Evolutionary conservation across 768 basidiomycete species (phyloP), one percentile per base, ranked within the genome.

Genomic region (Phlebiopsis flavidoalba): DNA sequence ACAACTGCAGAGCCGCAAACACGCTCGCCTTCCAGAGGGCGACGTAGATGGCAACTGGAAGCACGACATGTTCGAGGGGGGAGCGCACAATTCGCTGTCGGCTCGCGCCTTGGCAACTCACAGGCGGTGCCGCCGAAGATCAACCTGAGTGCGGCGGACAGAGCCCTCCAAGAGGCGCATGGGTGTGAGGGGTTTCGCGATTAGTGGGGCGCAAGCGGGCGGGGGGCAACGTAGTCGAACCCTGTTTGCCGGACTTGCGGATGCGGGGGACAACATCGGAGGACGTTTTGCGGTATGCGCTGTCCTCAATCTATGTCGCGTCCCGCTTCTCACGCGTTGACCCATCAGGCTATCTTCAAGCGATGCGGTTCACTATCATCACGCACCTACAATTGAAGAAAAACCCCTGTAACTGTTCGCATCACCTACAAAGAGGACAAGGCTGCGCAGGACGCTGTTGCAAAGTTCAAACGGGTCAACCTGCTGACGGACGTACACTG

Each of bases 221-320:
- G 67, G 26, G 45, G 40, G 46, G 85, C 15, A 90, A 89, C 65
- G 83, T 88, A 37, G 84, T 94, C 0, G 83, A 91, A 69, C n/a
- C n/a, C n/a, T n/a, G 86, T 94, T 22, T 77, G n/a, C 83, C 3
- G 90, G 89, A 3, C 73, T 94, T 22, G 88, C 87, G 10, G 74
- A 74, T 11, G 92, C n/a, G n/a, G n/a, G n/a, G 91, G 1, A 93
- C 92, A 24, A 92, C 88, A 8, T 80, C 88, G 15, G 91, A 88
- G 15, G 92, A 94, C 71, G 91, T 94, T n/a, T n/a, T 52, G 83
- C 85, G 70, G 78, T 79, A 58, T 63, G 67, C 51, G 5, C 35
- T 68, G 49, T 1, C 35, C 51, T n/a, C 14, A 15, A 19, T n/a
- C 46, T 8, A 8, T 50, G 12, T 37, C 33, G 31, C 21, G n/a